Evolutionary conservation across 768 basidiomycete species (phyloP).

Genomic region (Calocybe cyanea): DNA sequence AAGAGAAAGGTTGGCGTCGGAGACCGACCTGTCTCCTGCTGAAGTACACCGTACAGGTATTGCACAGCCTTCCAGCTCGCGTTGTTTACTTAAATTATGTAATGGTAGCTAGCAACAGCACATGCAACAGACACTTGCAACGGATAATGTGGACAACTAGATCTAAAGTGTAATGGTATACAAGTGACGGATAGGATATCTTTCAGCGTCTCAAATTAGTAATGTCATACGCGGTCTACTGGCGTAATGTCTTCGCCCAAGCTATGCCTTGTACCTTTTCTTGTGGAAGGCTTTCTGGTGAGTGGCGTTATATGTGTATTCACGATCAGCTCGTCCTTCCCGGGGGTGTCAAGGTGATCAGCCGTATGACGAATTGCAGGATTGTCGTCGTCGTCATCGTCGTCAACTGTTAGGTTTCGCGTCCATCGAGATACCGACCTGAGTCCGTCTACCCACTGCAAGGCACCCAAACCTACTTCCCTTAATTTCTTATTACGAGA

Average conservation of each 20-base stretch:
- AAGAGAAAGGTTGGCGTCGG: not conserved
- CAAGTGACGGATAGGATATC: conserved; percentile 8
- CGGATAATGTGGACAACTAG: not conserved
- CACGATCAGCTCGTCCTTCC: conserved; percentile 22
- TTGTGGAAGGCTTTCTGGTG: conserved; percentile 60
- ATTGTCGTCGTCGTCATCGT: conserved; percentile 34
- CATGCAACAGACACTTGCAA: no score
- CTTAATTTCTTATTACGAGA: conserved; percentile 58
- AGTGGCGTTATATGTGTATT: conserved; percentile 53
- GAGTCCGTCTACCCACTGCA: conserved; percentile 71
- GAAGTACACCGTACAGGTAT: not conserved
- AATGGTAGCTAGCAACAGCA: no score
- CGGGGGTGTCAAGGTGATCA: conserved; percentile 24
- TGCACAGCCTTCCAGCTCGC: no score
- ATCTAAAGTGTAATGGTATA: conserved; percentile 5
- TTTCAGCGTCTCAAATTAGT: conserved; percentile 7
- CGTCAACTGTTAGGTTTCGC: conserved; percentile 39
- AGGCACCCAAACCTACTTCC: conserved; percentile 51
- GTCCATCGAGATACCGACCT: conserved; percentile 61
- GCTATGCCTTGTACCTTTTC: conserved; percentile 51
- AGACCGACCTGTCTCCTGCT: no score
- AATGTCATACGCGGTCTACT: conserved; percentile 22
- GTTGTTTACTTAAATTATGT: no score
- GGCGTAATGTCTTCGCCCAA: conserved; percentile 40
- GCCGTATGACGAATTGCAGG: conserved; percentile 19